These are phyloP conservation scores for Aspergillus biplanus DNA, from an alignment of 495 filamentous ascomycete genomes.

Conservation along the genomic window DNA sequence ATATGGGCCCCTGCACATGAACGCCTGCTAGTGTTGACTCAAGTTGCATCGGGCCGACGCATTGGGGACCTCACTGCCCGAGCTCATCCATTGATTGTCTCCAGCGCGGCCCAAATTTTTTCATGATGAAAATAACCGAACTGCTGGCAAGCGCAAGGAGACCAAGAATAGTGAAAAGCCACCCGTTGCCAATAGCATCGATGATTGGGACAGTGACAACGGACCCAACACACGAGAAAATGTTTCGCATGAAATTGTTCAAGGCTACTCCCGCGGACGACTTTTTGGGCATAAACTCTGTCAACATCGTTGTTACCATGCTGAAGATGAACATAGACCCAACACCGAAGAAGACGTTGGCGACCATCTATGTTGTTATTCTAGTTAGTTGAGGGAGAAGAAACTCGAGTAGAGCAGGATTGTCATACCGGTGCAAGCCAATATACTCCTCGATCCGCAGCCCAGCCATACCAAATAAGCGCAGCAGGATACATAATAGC, in stretches of 20 bases:
- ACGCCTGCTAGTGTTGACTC: not conserved
- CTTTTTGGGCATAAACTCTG: slow-evolving; percentile 84
- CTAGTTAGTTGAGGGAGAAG: slow-evolving; percentile 13
- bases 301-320: slow-evolving; percentile 78
- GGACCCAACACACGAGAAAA: slow-evolving; percentile 78
- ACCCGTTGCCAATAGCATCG: slow-evolving; percentile 81
- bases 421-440: slow-evolving; percentile 66
- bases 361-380: slow-evolving; percentile 56
- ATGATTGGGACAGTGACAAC: slow-evolving; percentile 79
- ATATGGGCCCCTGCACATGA: not conserved
- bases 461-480: slow-evolving; percentile 72
- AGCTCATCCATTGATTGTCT: slow-evolving; percentile 66
- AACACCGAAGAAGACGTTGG: slow-evolving; percentile 87
- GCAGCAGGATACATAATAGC: slow-evolving; percentile 72
- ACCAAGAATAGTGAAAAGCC: slow-evolving; percentile 82
- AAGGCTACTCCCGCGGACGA: slow-evolving; percentile 80
- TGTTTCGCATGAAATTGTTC: slow-evolving; percentile 78
- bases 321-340: slow-evolving; percentile 90
- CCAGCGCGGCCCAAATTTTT: slow-evolving; percentile 67
- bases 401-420: not conserved
- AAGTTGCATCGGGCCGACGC: not conserved
- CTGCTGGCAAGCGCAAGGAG: slow-evolving; percentile 59
- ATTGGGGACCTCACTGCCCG: slow-evolving; percentile 24
- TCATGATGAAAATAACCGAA: slow-evolving; percentile 67
- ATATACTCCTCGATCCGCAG: slow-evolving; percentile 56